phyloP scores from a whole-genome alignment of 2,329 filamentous ascomycete genomes.

The Aspergillus sp. region DNA sequence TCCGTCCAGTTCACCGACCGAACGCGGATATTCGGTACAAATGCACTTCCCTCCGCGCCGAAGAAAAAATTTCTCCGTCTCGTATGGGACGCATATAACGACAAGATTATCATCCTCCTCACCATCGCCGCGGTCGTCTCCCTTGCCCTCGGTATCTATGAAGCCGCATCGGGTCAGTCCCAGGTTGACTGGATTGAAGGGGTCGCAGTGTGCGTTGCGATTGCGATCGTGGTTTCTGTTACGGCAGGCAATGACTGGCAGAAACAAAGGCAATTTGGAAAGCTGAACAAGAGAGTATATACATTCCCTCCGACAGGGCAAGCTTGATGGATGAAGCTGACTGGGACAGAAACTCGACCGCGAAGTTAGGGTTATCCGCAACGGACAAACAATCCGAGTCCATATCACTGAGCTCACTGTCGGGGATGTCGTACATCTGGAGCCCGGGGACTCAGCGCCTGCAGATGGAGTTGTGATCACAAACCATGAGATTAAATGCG shows the following conservation, averaged over 20 bases:
- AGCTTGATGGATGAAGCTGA: constrained; percentile 17
- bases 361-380: constrained; percentile 63
- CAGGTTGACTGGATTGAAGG: constrained; percentile 76
- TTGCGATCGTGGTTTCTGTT: constrained; percentile 70
- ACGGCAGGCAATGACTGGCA: constrained; percentile 75
- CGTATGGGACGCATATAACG: constrained; percentile 70
- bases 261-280: constrained; percentile 74
- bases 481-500: constrained; percentile 64
- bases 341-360: constrained; percentile 58
- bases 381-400: constrained; percentile 61
- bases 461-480: constrained; percentile 67
- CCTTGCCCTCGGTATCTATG: constrained; percentile 68
- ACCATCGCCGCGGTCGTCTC: constrained; percentile 69
- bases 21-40: constrained; percentile 59
- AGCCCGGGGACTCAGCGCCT: constrained; percentile 66
- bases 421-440: constrained; percentile 65
- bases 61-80: constrained; percentile 59
- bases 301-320: constrained; percentile 35
- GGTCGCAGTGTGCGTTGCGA: constrained; percentile 73
- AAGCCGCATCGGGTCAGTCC: constrained; percentile 55
- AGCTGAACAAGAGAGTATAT: constrained; percentile 67
- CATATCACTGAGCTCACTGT: constrained; percentile 64
- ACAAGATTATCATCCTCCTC: constrained; percentile 70
- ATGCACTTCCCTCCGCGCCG: constrained; percentile 64
- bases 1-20: constrained; percentile 54